Evolutionary conservation across 306 rosid genomes (phyloP).

Genomic region (Ormosia semicastrata): DNA sequence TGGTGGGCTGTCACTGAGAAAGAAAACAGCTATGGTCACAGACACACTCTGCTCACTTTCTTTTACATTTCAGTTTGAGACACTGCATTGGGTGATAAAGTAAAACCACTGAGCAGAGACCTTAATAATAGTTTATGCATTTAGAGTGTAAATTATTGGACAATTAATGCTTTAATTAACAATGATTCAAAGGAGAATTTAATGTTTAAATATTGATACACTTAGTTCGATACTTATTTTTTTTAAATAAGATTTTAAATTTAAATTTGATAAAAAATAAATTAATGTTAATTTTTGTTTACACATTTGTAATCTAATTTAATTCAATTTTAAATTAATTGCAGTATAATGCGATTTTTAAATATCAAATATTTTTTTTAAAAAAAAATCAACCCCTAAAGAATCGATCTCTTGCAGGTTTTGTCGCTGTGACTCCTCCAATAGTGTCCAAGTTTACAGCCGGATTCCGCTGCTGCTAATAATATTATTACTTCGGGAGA

Average conservation of each 20-base stretch:
- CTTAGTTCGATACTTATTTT: too few species aligned
- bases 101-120: background rate
- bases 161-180: constrained; percentile 25
- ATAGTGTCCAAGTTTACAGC: constrained; percentile 64
- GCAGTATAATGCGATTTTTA: too few species aligned
- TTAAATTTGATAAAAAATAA: too few species aligned
- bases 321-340: too few species aligned
- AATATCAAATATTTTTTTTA: too few species aligned
- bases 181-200: constrained; percentile 25
- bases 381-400: constrained; percentile 29
- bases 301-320: too few species aligned
- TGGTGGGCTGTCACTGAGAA: constrained; percentile 48
- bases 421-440: constrained; percentile 55
- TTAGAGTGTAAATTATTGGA: constrained; percentile 8
- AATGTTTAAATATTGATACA: constrained; percentile 24
- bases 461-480: constrained; percentile 77
- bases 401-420: constrained; percentile 59
- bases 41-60: constrained; percentile 27
- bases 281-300: too few species aligned
- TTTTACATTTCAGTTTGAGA: constrained; percentile 20
- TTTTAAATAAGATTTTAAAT: too few species aligned
- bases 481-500: constrained; percentile 47
- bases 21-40: constrained; percentile 41
- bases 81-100: background rate
- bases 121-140: background rate